Base-by-base conservation (phyloP, 1,284 basidiomycete species). In the Irpex sp. region DNA sequence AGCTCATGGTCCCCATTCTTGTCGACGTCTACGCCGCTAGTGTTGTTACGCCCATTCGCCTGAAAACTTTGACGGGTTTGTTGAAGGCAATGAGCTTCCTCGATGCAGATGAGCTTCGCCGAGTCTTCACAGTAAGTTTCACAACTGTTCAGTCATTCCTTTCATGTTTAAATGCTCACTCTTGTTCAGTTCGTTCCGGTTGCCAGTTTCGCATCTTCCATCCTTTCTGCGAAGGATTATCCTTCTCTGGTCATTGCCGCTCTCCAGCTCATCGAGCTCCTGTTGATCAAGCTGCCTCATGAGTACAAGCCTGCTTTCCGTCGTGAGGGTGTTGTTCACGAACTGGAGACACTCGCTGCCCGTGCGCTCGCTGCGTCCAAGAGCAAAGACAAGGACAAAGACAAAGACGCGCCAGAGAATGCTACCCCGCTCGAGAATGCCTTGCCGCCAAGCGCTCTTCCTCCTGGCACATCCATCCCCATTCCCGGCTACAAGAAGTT, bases 11-110 rank as follows among this genome's bases (percentile, higher is more conserved):
- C 1, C 96, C 96, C 0, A 94, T 96, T 54, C 81, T 98, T 57
- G 88, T 97, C 61, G 95, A 98, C 68, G 95, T 98, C 7, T 98
- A 96, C 74, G 90, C 94, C 19, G 95, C 96, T 9, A 96, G 93
- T 68, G 94, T 98, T 37, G 87, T 88, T 59, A 85, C 88, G 0
- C 86, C 91, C 5, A 87, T 97, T 3, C 82, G 95, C 62, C 85
- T 90, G 57, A 96, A 96, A 78, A 91, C 93, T 0, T 79, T 98
- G 63, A 90, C 88, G 0, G 93, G 90, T 0, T 69, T 98, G 57
- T 75, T 96, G 65, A 96, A 97, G 72, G 93, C 95, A 2, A 85
- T 94, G 57, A 90, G 91, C 64, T 98, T 95, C 73, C 79, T 93
- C 51, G 88, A 93, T 61, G 82, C 84, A 4, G 86, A 89, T 5